These are phyloP conservation scores for Gossypium herbaceum DNA, from an alignment of 345 rosid species.

Conservation along the genomic window DNA sequence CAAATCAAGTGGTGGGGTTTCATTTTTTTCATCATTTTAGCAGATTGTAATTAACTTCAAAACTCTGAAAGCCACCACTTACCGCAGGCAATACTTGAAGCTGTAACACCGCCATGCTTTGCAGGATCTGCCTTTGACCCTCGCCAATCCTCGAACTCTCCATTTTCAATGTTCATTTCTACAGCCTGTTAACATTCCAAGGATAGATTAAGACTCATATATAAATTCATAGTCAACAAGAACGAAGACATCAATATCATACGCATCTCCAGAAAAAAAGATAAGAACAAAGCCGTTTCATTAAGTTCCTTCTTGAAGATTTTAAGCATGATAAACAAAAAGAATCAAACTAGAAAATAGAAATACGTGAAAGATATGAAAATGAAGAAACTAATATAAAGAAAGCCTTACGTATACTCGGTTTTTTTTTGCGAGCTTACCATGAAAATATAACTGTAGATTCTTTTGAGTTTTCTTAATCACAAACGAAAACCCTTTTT, in stretches of 20 bases:
- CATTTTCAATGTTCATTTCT: conserved; percentile 14
- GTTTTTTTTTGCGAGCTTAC: neutral
- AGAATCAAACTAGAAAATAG: neutral
- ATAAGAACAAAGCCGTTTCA: neutral
- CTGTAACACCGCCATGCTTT: conserved; percentile 32
- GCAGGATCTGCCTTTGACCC: conserved; percentile 26
- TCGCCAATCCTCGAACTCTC: conserved; percentile 33
- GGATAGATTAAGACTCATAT: neutral
- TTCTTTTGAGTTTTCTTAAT: neutral
- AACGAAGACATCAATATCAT: neutral
- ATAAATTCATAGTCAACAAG: too few relatives aligned
- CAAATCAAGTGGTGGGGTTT: neutral
- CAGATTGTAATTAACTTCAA: neutral
- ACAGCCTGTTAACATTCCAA: conserved; percentile 12
- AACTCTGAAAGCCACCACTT: neutral
- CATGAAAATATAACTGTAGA: neutral
- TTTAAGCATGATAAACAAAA: too few relatives aligned
- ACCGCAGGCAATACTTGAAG: conserved; percentile 37
- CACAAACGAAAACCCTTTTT: neutral
- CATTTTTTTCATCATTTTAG: neutral
- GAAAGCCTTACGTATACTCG: neutral
- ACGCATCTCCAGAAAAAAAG: too few relatives aligned
- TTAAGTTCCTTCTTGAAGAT: neutral
- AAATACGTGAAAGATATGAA: neutral
- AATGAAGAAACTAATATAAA: too few relatives aligned